Conservation (phyloP, 2,329 filamentous ascomycete species). For the Berkeleyomyces rouxiae region DNA sequence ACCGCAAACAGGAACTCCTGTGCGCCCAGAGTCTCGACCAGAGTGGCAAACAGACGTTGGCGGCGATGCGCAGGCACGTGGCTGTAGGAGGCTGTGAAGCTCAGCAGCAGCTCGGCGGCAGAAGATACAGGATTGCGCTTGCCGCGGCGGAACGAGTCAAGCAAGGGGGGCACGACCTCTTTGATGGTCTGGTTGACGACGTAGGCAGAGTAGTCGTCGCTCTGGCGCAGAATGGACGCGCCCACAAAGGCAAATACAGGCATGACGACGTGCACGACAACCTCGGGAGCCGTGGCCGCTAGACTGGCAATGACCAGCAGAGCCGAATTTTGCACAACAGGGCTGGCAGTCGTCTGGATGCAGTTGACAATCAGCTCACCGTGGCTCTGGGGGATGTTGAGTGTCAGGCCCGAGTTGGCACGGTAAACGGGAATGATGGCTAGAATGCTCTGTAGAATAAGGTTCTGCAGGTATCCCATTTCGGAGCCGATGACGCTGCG, state of each 20-base stretch:
- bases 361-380: conserved; percentile 87
- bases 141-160: conserved; percentile 67
- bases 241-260: conserved; percentile 98
- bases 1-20: conserved; percentile 80
- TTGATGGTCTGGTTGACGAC: conserved; percentile 92
- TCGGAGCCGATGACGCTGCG: conserved; percentile 68
- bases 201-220: conserved; percentile 91
- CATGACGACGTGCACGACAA: conserved; percentile 95
- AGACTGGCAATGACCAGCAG: conserved; percentile 75
- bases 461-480: conserved; percentile 74
- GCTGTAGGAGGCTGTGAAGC: conserved; percentile 91
- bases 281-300: conserved; percentile 72
- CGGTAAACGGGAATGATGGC: conserved; percentile 70
- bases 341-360: conserved; percentile 78
- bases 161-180: conserved; percentile 80
- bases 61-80: conserved; percentile 83
- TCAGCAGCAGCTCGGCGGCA: conserved; percentile 78
- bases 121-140: conserved; percentile 63
- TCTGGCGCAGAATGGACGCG: conserved; percentile 74
- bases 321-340: conserved; percentile 84
- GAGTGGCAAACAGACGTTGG: conserved; percentile 63
- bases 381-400: conserved; percentile 58
- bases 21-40: conserved; percentile 71
- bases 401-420: conserved; percentile 36
- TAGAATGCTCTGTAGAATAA: conserved; percentile 66